Conservation (phyloP, 1,284 basidiomycete species). For the Trichosporon ovoides region DNA sequence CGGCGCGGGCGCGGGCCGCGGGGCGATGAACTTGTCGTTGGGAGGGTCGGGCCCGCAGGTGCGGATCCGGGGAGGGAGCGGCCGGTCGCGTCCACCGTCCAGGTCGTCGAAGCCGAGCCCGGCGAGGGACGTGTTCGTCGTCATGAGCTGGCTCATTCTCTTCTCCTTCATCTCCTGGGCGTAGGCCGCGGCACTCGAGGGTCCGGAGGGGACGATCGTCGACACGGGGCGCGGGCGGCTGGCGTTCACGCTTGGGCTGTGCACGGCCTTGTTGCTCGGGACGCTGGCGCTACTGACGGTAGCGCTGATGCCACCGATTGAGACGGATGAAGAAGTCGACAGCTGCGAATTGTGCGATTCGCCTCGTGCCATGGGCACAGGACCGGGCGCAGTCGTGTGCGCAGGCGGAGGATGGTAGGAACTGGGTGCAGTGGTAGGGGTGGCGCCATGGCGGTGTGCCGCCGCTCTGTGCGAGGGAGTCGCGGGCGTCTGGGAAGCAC, state of each 20-base stretch:
- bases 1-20: conserved; percentile 15
- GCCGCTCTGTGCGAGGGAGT: not conserved
- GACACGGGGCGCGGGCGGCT: conserved; percentile 2
- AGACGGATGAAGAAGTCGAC: not conserved
- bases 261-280: conserved; percentile 4
- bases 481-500: not conserved
- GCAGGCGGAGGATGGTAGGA: not conserved
- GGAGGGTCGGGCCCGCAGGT: conserved; percentile 1
- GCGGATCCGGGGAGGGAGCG: not conserved
- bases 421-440: not conserved
- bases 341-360: not conserved
- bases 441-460: not conserved
- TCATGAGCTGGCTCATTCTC: conserved; percentile 2
- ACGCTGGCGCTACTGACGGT: not conserved
- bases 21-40: conserved; percentile 9
- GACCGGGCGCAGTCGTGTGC: not conserved
- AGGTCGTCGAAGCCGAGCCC: not conserved
- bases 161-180: conserved; percentile 5
- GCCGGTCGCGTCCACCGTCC: not conserved
- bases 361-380: not conserved
- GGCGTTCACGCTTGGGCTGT: not conserved
- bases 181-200: conserved; percentile 1
- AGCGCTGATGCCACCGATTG: not conserved
- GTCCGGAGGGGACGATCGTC: not conserved
- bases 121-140: not conserved